phyloP scores from a whole-genome alignment of 1,284 basidiomycete genomes.

The Tilletia walkeri region DNA sequence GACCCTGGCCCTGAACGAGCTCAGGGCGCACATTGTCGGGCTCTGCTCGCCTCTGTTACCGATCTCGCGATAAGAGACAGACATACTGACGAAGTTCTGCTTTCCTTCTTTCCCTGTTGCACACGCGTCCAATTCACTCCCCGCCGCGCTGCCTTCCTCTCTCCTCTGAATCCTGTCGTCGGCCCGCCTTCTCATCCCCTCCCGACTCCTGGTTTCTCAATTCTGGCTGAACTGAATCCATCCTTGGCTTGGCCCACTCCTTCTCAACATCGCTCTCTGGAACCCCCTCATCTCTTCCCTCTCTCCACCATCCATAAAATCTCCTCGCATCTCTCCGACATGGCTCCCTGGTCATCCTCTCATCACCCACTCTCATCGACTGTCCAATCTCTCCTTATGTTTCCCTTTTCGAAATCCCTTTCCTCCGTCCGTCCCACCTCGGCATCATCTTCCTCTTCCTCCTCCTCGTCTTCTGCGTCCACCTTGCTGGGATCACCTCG shows the following conservation, averaged over 20 bases:
- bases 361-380: neutral
- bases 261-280: no score
- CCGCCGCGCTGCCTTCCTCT: no score
- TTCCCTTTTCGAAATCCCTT: slow-evolving; percentile 5
- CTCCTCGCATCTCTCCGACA: neutral
- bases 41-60: neutral
- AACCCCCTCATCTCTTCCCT: no score
- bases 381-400: slow-evolving; percentile 17
- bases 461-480: slow-evolving; percentile 2
- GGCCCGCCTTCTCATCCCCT: neutral
- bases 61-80: neutral
- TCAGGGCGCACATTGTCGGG: neutral
- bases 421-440: neutral
- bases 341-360: neutral
- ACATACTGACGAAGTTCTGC: neutral
- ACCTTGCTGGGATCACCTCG: slow-evolving; percentile 44
- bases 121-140: no score
- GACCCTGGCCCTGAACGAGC: neutral
- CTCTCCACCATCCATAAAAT: neutral
- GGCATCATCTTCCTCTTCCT: slow-evolving; percentile 6
- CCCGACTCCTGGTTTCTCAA: no score
- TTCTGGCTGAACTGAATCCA: neutral
- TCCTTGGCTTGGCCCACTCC: no score
- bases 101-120: neutral
- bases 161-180: no score